phyloP scores from a whole-genome alignment of 805 yeast species.

The Wickerhamiella kurtzmanii region DNA sequence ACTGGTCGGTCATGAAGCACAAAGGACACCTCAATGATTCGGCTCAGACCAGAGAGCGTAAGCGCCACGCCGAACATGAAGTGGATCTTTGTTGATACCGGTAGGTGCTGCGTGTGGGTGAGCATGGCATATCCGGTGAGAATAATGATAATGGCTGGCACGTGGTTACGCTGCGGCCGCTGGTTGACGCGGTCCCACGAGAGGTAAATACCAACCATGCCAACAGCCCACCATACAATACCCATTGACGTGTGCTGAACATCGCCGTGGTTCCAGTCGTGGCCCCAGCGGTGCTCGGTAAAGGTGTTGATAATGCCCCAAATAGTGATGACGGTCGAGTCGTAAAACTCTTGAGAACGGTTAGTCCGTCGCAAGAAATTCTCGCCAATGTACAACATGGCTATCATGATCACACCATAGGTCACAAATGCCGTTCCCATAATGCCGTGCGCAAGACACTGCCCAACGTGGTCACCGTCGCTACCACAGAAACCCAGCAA shows the following conservation, averaged over 20 bases:
- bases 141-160: constrained; percentile 71
- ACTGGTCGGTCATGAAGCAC: constrained; percentile 43
- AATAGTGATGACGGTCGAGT: constrained; percentile 59
- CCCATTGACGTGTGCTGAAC: constrained; percentile 96
- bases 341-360: constrained; percentile 74
- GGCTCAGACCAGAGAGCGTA: constrained; percentile 60
- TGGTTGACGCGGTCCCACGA: constrained; percentile 41
- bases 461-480: constrained; percentile 58
- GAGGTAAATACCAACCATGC: constrained; percentile 67
- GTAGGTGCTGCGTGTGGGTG: constrained; percentile 65
- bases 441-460: constrained; percentile 92
- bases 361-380: constrained; percentile 33
- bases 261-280: constrained; percentile 84
- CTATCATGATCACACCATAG: constrained; percentile 59
- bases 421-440: constrained; percentile 84
- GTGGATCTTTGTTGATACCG: constrained; percentile 76
- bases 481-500: constrained; percentile 79
- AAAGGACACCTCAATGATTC: constrained; percentile 71
- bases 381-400: constrained; percentile 59
- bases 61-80: constrained; percentile 71
- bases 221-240: constrained; percentile 92
- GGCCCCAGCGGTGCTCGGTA: constrained; percentile 96
- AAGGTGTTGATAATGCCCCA: constrained; percentile 95
- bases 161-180: constrained; percentile 44
- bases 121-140: constrained; percentile 94